Evolutionary conservation across 2,329 filamentous ascomycete genomes (phyloP), one percentile per base, ranked within the genome.

Genomic region (Monosporascus cannonballus): DNA sequence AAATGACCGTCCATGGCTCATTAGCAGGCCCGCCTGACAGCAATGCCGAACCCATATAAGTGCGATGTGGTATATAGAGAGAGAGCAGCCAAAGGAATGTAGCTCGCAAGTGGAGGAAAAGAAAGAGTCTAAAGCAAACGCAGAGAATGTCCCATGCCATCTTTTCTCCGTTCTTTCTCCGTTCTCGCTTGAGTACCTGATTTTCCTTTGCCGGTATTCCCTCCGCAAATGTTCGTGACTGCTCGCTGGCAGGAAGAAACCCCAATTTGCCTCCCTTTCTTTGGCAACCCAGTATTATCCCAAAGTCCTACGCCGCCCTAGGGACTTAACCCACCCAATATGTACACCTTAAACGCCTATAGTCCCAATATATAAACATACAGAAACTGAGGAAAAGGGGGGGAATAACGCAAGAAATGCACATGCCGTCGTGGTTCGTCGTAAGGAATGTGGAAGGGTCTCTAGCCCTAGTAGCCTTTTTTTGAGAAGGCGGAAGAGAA

Each of bases 201-300:
- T 3, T 14, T 14, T 1, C 30, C 30, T 46, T 14, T 25, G 24
- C n/a, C 25, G 42, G 24, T 30, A 46, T 46, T 46, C 42, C 42
- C 42, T 46, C 24, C 42, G 25, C 56, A 50, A 50, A 47, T 51
- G 34, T 30, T 30, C 24, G 42, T 46, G 42, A 46, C 42, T 46
- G 42, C 42, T 46, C 42, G 24, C 42, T 24, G 42, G 42, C 42
- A 46, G 42, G 58, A 39, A 52, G 51, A 53, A 45, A 53, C 14
- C 22, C 50, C 36, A 17, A 14, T 45, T 47, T 51, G 41, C 47
- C 45, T 24, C 17, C 17, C 36, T 42, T n/a, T 27, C 24, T 30
- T 34, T 36, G 18, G 18, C 37, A 48, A n/a, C 34, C 51, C 25
- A 37, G 45, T 49, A 54, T 25, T 25, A 24, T n/a, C 27, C 20